These are phyloP conservation scores for Arthroderma sp. DNA, from an alignment of 2,329 filamentous ascomycete species.

Conservation along the genomic window DNA sequence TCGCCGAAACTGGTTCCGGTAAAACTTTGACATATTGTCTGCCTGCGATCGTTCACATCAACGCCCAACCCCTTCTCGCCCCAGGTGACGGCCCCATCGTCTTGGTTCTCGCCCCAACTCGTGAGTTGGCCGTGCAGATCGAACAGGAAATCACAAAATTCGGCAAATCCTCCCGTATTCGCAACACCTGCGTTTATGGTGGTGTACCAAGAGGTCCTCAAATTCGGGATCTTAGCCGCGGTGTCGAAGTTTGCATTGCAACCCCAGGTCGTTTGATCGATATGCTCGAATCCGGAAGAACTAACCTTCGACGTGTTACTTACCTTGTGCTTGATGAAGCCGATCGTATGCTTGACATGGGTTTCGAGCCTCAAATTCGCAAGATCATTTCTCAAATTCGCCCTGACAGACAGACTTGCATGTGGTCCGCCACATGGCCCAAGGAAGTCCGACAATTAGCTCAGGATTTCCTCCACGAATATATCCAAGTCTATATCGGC, in stretches of 20 bases:
- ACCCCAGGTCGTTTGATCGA: conserved; percentile 96
- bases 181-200: conserved; percentile 97
- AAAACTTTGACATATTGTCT: conserved; percentile 98
- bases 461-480: conserved; percentile 80
- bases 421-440: conserved; percentile 99
- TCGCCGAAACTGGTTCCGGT: conserved; percentile 96
- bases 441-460: conserved; percentile 94
- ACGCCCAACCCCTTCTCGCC: conserved; percentile 89
- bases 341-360: conserved; percentile 99
- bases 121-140: conserved; percentile 96
- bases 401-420: conserved; percentile 95
- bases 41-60: conserved; percentile 97
- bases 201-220: conserved; percentile 97
- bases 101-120: conserved; percentile 85
- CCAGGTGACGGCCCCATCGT: conserved; percentile 95
- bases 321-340: conserved; percentile 98
- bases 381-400: conserved; percentile 98
- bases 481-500: conserved; percentile 97
- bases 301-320: conserved; percentile 92
- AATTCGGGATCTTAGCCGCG: conserved; percentile 84
- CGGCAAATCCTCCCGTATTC: conserved; percentile 91
- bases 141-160: conserved; percentile 98
- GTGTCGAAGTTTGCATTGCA: conserved; percentile 97
- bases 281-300: conserved; percentile 96
- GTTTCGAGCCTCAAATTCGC: conserved; percentile 98